phyloP scores from a whole-genome alignment of 1,139 yeast species.

The Pichia sp. region DNA sequence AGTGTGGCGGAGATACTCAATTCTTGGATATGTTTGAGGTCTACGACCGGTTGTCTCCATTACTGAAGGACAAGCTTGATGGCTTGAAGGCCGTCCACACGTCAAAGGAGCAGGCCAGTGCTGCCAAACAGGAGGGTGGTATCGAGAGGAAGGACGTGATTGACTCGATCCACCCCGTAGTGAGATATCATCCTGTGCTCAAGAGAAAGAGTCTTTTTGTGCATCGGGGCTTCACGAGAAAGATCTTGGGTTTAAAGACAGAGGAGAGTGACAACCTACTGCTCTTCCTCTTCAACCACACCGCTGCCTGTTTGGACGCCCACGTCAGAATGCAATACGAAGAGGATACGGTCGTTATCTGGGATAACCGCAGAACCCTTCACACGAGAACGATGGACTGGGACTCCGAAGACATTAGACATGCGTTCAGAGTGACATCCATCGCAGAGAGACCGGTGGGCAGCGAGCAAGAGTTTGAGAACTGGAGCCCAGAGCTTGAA shows the following conservation, averaged over 20 bases:
- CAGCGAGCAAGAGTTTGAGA: slow-evolving; percentile 24
- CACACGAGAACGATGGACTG: slow-evolving; percentile 66
- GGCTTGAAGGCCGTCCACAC: slow-evolving; percentile 62
- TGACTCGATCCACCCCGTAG: slow-evolving; percentile 59
- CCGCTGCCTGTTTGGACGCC: slow-evolving; percentile 48
- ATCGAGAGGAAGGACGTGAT: slow-evolving; percentile 59
- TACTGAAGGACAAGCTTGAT: slow-evolving; percentile 50
- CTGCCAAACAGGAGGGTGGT: slow-evolving; percentile 50
- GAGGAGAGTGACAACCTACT: slow-evolving; percentile 59
- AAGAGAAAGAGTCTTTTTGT: slow-evolving; percentile 57
- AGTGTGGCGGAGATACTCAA: slow-evolving; percentile 63
- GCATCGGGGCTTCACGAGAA: slow-evolving; percentile 57
- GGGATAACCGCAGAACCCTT: slow-evolving; percentile 66
- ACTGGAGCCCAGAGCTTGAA: slow-evolving; percentile 38
- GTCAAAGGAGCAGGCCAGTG: slow-evolving; percentile 63
- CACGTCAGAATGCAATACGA: slow-evolving; percentile 58
- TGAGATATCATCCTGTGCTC: slow-evolving; percentile 66
- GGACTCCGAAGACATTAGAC: slow-evolving; percentile 52
- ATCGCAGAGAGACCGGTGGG: slow-evolving; percentile 46
- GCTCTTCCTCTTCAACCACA: slow-evolving; percentile 48
- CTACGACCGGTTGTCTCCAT: slow-evolving; percentile 62
- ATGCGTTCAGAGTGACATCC: slow-evolving; percentile 65
- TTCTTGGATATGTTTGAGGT: slow-evolving; percentile 63
- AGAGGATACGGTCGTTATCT: slow-evolving; percentile 57
- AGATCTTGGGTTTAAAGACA: slow-evolving; percentile 59